Conservation (phyloP, 176 grass and related monocot genomes). For the Panicum miliaceum region DNA sequence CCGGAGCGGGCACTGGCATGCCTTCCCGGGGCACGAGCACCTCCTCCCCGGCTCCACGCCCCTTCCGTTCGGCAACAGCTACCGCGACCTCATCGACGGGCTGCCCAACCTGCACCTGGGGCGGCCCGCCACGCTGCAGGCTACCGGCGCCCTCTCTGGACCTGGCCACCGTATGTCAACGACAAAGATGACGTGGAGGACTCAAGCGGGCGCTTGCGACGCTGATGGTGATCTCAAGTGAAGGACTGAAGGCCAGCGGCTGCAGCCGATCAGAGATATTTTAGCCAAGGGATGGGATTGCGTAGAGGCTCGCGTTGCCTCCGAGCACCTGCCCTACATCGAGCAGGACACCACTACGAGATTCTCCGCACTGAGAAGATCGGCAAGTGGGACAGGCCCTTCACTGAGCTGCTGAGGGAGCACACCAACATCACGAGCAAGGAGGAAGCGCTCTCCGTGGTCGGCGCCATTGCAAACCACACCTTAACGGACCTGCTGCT, state of each 20-base stretch:
- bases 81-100: slow-evolving; percentile 28
- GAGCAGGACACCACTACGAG: slow-evolving; percentile 37
- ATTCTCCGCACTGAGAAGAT: background rate
- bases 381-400: background rate
- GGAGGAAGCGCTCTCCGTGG: background rate
- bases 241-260: background rate
- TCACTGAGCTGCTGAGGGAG: background rate
- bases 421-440: background rate
- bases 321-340: slow-evolving; percentile 21
- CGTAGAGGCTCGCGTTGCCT: background rate
- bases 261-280: background rate
- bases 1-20: slow-evolving; percentile 8
- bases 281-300: background rate
- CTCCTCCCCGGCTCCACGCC: no score
- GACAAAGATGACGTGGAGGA: no score
- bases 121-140: background rate
- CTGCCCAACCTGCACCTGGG: background rate
- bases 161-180: background rate
- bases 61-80: no score
- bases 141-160: background rate
- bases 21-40: background rate
- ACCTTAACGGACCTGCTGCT: background rate
- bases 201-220: slow-evolving; percentile 3
- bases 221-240: background rate
- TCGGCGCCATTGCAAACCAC: background rate